A percentile compares a stretch with the other conserved stretches of the same genome.
phyloP scores from a whole-genome alignment of 2,329 filamentous ascomycete species.

The Allantophomopsis lycopodina region DNA sequence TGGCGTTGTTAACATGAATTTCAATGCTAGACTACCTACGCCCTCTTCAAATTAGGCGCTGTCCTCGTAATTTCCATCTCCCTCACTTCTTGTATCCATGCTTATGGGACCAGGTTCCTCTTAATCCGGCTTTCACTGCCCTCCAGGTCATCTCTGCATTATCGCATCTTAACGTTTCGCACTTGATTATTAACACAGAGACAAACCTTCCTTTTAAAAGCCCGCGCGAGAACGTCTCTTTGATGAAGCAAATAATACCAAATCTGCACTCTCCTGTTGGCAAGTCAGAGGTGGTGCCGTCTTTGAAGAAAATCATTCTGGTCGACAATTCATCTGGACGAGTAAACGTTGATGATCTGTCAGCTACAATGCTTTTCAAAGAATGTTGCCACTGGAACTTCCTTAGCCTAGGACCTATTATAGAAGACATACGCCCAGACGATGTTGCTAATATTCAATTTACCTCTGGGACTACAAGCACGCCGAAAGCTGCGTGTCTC shows the following conservation, averaged over 20 bases:
- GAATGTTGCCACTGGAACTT: no score
- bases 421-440: conserved; percentile 33
- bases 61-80: conserved; percentile 43
- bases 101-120: conserved; percentile 44
- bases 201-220: conserved; percentile 66
- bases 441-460: conserved; percentile 94
- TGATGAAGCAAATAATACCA: conserved; percentile 37
- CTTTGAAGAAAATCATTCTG: conserved; percentile 56
- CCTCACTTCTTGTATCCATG: neutral
- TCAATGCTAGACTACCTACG: conserved; percentile 50
- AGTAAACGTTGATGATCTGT: conserved; percentile 27
- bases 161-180: conserved; percentile 55
- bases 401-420: conserved; percentile 22
- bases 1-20: neutral
- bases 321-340: conserved; percentile 57
- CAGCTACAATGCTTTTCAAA: conserved; percentile 8
- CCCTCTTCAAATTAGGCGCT: conserved; percentile 86
- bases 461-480: conserved; percentile 85
- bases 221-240: conserved; percentile 42
- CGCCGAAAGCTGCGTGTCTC: conserved; percentile 84
- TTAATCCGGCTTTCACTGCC: conserved; percentile 82
- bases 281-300: conserved; percentile 45
- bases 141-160: conserved; percentile 68
- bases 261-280: conserved; percentile 21
- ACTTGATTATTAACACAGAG: conserved; percentile 76